Percentiles rank a stretch among this genome's conserved stretches.
phyloP scores from a whole-genome alignment of 2,329 filamentous ascomycete species.

The Aspergillus fructus region DNA sequence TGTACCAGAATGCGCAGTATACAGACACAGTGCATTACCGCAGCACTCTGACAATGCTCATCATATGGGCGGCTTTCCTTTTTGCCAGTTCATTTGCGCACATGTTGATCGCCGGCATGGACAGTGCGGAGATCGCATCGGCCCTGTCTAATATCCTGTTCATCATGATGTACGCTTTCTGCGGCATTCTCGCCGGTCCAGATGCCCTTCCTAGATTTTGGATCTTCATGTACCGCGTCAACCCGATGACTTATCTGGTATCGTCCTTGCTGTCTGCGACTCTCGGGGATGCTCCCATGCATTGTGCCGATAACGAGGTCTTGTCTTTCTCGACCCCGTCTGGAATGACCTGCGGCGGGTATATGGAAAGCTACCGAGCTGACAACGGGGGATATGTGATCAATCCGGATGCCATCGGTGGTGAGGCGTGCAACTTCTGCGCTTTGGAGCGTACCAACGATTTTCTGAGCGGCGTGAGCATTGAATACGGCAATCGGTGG shows the following conservation, averaged over 20 bases:
- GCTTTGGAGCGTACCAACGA: slow-evolving; percentile 36
- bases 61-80: slow-evolving; percentile 37
- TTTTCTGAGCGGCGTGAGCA: slow-evolving; percentile 43
- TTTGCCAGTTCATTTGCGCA: slow-evolving; percentile 80
- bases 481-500: slow-evolving; percentile 61
- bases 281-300: slow-evolving; percentile 61
- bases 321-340: slow-evolving; percentile 61
- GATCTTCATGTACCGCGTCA: slow-evolving; percentile 65
- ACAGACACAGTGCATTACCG: background rate
- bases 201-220: slow-evolving; percentile 66
- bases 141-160: slow-evolving; percentile 74
- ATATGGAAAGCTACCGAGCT: slow-evolving; percentile 54
- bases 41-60: background rate
- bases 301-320: slow-evolving; percentile 70
- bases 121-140: slow-evolving; percentile 70
- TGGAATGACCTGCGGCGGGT: slow-evolving; percentile 59
- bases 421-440: slow-evolving; percentile 53
- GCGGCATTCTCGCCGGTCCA: slow-evolving; percentile 41
- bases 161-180: slow-evolving; percentile 78
- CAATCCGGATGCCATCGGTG: slow-evolving; percentile 45
- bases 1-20: slow-evolving; percentile 1
- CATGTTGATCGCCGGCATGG: slow-evolving; percentile 73
- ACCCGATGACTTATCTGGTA: slow-evolving; percentile 49
- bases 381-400: slow-evolving; percentile 54
- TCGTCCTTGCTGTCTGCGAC: background rate